These are phyloP conservation scores for Rhizopus arrhizus DNA, from an alignment of 371 early-diverging fungal species.

Conservation along the genomic window DNA sequence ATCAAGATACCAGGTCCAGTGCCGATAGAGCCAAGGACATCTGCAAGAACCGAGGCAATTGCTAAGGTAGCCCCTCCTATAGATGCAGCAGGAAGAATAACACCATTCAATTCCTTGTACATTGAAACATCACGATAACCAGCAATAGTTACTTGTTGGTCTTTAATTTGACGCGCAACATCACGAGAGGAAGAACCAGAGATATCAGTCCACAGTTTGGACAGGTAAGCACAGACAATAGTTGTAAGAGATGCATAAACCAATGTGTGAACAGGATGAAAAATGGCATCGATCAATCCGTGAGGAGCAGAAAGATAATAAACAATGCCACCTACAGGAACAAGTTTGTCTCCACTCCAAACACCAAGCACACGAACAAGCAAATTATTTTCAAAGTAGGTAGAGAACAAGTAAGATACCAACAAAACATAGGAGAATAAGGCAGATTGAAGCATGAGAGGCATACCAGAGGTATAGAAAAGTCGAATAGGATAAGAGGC, in stretches of 20 bases:
- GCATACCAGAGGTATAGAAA: conserved; percentile 99
- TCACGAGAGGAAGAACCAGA: conserved; percentile 96
- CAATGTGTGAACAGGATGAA: conserved; percentile 93
- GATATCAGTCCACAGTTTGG: conserved; percentile 99
- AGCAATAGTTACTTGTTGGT: conserved; percentile 97
- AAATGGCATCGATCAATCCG: conserved; percentile 77
- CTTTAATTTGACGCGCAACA: conserved; percentile 96
- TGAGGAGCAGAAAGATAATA: conserved; percentile 98
- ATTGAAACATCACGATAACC: conserved; percentile 94
- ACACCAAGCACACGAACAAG: conserved; percentile 95
- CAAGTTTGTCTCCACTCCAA: conserved; percentile 92
- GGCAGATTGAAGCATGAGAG: conserved; percentile 99
- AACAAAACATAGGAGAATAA: conserved; percentile 95
- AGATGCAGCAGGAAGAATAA: conserved; percentile 96
- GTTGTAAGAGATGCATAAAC: conserved; percentile 94
- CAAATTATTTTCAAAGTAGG: conserved; percentile 93
- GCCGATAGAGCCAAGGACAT: conserved; percentile 94
- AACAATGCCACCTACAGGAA: conserved; percentile 93
- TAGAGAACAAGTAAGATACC: conserved; percentile 96
- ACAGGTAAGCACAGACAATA: conserved; percentile 92
- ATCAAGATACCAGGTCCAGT: conserved; percentile 99
- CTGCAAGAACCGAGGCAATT: conserved; percentile 91
- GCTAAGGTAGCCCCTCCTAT: conserved; percentile 98
- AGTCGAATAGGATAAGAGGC: conserved; percentile 98
- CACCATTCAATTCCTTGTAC: conserved; percentile 98